These are phyloP conservation scores for Mycena crocata DNA, from an alignment of 768 basidiomycete genomes.

Conservation along the genomic window DNA sequence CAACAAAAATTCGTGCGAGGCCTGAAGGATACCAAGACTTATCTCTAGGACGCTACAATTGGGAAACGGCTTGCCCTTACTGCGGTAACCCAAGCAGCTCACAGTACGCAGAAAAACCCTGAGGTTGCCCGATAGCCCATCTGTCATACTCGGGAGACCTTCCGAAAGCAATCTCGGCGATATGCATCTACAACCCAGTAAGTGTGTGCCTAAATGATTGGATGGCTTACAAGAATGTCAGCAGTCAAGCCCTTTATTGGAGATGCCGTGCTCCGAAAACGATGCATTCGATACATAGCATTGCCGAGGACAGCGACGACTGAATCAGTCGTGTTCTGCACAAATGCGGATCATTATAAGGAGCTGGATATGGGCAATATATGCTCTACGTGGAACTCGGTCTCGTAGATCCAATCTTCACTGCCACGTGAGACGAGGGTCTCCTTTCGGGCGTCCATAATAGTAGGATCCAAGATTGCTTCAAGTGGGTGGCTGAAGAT, in stretches of 20 bases:
- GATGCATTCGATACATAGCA: constrained; percentile 81
- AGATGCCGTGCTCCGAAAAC: constrained; percentile 82
- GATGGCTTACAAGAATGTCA: constrained; percentile 75
- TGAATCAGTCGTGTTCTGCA: constrained; percentile 69
- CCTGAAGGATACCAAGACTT: no score
- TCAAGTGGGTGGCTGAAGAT: constrained; percentile 88
- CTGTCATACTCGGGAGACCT: constrained; percentile 62
- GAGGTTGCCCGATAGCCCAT: constrained; percentile 66
- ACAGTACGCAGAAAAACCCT: constrained; percentile 38
- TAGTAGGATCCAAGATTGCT: constrained; percentile 72
- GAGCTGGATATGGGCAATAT: neutral
- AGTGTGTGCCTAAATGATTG: neutral
- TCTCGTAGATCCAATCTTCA: constrained; percentile 85
- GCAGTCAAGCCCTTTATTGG: constrained; percentile 88
- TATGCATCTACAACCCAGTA: constrained; percentile 61
- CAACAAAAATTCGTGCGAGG: no score
- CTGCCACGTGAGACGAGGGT: constrained; percentile 68
- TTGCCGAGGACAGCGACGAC: constrained; percentile 59
- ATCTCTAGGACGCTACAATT: neutral
- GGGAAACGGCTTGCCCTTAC: neutral
- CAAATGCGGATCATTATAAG: constrained; percentile 1
- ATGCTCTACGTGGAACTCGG: constrained; percentile 73
- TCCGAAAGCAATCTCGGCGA: constrained; percentile 75
- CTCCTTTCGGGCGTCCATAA: constrained; percentile 56
- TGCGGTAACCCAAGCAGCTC: constrained; percentile 20